Base-by-base conservation (phyloP, 2,329 filamentous ascomycete species). In the Xylariaceae sp. region DNA sequence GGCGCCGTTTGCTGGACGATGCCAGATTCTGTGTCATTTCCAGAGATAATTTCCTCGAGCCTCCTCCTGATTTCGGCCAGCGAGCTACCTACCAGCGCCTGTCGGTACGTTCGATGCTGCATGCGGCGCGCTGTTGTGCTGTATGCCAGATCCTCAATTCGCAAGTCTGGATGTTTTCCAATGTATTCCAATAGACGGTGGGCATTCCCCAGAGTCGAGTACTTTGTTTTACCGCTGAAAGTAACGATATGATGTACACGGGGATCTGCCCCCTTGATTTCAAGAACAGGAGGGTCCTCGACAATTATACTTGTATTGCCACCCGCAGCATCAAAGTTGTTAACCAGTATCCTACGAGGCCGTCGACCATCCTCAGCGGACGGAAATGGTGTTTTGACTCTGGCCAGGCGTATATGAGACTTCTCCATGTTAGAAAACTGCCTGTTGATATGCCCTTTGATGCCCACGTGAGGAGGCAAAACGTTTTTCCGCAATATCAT, bases 311-410 rank as follows among this genome's bases (percentile, higher is more conserved):
- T 73, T 4, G 78, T 80, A 59, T 84, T 84, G 14, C 80, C 80
- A 45, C 80, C 80, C 14, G 78, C 77, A 14, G 80, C 80, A 45
- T 71, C 71, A 57, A 80, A 81, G 64, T 78, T 79, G 66, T 83
- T 83, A 41, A 79, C 60, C 12, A 58, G 10, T 14, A 14, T 18
- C 31, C 41, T 45, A n/a, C 18, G 38, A 18, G 33, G 33, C 14
- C 10, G 10, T 36, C 33, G 33, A 10, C 10, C 10, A 10, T 14
- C 10, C 10, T 10, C 10, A 10, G 10, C 10, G 10, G 10, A 10
- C 33, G 33, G 10, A 14, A 36, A 36, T 36, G 33, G 33, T 10
- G 47, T 51, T 5, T 31, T 11, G 22, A 47, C 42, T n/a, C n/a
- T n/a, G n/a, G n/a, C n/a, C n/a, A n/a, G n/a, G n/a, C n/a, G n/a